These are phyloP conservation scores for Botrytis paeoniae DNA, from an alignment of 2,329 filamentous ascomycete species.

Conservation along the genomic window DNA sequence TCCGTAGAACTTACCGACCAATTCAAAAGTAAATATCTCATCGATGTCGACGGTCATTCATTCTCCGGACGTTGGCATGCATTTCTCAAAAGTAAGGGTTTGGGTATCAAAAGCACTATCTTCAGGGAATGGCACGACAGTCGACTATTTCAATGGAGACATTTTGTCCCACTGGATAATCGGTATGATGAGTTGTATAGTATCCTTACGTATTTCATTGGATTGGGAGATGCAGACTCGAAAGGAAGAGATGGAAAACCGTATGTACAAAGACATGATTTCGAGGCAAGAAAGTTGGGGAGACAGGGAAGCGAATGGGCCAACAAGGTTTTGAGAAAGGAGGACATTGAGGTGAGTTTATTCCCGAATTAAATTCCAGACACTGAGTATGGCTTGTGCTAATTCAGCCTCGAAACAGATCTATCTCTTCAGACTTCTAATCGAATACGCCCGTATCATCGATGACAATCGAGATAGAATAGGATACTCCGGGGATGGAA, in stretches of 20 bases:
- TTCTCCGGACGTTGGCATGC: slow-evolving; percentile 67
- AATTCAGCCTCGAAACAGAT: slow-evolving; percentile 38
- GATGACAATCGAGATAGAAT: slow-evolving; percentile 40
- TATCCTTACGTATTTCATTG: slow-evolving; percentile 72
- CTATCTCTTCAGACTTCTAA: slow-evolving; percentile 62
- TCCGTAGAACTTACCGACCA: slow-evolving; percentile 55
- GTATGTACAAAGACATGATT: slow-evolving; percentile 43
- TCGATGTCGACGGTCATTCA: slow-evolving; percentile 74
- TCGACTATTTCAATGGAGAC: slow-evolving; percentile 71
- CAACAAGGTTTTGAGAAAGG: slow-evolving; percentile 63
- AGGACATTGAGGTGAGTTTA: slow-evolving; percentile 66
- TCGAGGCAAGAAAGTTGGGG: slow-evolving; percentile 64
- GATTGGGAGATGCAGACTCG: slow-evolving; percentile 51
- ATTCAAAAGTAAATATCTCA: slow-evolving; percentile 64
- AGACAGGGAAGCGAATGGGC: slow-evolving; percentile 68
- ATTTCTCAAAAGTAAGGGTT: slow-evolving; percentile 65
- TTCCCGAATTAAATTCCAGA: not conserved
- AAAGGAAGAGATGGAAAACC: slow-evolving; percentile 47
- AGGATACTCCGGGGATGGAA: slow-evolving; percentile 38
- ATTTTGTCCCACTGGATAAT: slow-evolving; percentile 78
- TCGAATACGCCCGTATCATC: slow-evolving; percentile 56
- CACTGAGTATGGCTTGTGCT: not conserved
- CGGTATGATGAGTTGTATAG: slow-evolving; percentile 69
- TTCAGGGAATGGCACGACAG: slow-evolving; percentile 81
- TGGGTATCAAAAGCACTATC: slow-evolving; percentile 75